Evolutionary conservation across 2,329 filamentous ascomycete species (phyloP), one percentile per base, ranked within the genome.

Genomic region (Sphaerulina vaccinii): DNA sequence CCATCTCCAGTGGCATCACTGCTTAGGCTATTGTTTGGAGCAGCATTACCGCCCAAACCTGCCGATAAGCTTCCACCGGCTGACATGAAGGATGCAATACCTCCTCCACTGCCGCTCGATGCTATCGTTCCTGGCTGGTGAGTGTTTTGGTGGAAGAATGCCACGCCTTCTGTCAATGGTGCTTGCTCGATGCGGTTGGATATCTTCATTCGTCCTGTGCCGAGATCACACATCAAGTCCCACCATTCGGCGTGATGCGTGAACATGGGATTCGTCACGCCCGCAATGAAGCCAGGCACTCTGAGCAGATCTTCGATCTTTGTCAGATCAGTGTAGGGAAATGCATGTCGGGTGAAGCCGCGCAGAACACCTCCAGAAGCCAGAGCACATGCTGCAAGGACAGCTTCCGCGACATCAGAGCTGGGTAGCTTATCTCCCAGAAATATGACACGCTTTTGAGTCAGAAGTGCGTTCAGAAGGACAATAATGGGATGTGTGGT

Each of bases 301-400:
- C 95, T 92, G 41, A 99, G 79, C 9, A 99, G 80, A 68, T 97
- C 93, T 61, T 99, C 93, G 54, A 99, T 91, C 73, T 99, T 99
- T 58, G 90, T 96, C 37, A 99, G 79, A 73, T 99, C 93, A 1
- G 93, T 99, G 67, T 99, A 99, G 2, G 93, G 93, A 67, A 99
- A 99, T 0, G 93, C 93, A 72, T 97, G 90, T 15, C 93, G 83
- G 7, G 92, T 96, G 71, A 99, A 99, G 22, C 93, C 93, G 51
- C 91, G 82, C 29, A 99, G 76, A n/a, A 96, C 77, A 5, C 93
- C 92, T 9, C 93, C 93, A 10, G 91, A 96, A 11, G 88, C 92
- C 40, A 99, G 79, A 9, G 93, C 90, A 70, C 93, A 99, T 1
- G 93, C 91, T n/a, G 90, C 93, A 7, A 99, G 80, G 2, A 99